These are phyloP conservation scores for Lomentospora prolificans DNA, from an alignment of 2,329 filamentous ascomycete genomes.

Conservation along the genomic window DNA sequence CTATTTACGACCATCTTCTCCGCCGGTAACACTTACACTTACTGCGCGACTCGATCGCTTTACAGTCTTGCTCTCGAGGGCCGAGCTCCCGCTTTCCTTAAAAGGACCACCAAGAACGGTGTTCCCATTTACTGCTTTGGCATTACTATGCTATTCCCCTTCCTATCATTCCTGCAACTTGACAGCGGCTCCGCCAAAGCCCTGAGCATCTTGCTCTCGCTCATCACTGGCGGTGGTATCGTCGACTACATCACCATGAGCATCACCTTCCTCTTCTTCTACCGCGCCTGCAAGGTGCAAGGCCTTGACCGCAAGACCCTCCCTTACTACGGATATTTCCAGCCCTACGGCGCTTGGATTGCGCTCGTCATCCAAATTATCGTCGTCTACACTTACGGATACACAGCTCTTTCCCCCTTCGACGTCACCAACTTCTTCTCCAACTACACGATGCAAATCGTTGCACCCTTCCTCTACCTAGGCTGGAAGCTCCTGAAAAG, in stretches of 20 bases:
- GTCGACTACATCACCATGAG: constrained; percentile 44
- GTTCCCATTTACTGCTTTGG: constrained; percentile 41
- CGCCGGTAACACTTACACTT: constrained; percentile 46
- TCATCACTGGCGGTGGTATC: constrained; percentile 34
- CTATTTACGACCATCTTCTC: constrained; percentile 57
- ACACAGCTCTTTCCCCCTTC: constrained; percentile 41
- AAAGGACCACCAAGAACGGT: constrained; percentile 44
- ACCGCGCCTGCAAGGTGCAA: constrained; percentile 40
- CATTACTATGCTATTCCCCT: constrained; percentile 33
- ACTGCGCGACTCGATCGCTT: constrained; percentile 44
- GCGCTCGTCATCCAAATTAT: constrained; percentile 30
- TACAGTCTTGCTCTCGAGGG: constrained; percentile 45
- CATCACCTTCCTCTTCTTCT: constrained; percentile 47
- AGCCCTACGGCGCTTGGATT: constrained; percentile 46
- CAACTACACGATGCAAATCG: constrained; percentile 48
- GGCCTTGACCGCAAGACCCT: constrained; percentile 34
- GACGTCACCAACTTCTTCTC: constrained; percentile 34
- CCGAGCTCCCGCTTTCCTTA: constrained; percentile 39
- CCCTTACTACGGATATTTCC: constrained; percentile 48
- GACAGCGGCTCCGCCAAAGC: constrained; percentile 27
- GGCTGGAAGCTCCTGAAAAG: constrained; percentile 55
- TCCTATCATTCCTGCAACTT: constrained; percentile 33
- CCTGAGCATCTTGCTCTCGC: constrained; percentile 32
- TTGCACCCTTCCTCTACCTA: constrained; percentile 42
- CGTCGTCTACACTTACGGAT: constrained; percentile 44